These are phyloP conservation scores for Verticillium tricorpus DNA, from an alignment of 2,329 filamentous ascomycete species.

Conservation along the genomic window DNA sequence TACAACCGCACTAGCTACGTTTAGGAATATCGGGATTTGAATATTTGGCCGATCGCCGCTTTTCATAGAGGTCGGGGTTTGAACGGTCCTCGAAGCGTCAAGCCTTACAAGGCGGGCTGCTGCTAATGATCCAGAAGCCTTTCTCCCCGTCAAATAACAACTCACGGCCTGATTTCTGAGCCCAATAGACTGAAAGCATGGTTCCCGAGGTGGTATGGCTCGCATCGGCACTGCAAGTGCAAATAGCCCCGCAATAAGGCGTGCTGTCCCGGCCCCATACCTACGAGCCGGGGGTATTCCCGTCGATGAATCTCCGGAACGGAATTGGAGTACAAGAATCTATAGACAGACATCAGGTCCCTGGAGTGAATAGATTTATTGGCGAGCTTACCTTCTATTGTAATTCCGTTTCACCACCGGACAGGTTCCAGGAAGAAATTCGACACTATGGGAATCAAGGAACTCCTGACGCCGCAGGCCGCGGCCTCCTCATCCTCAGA, in stretches of 20 bases:
- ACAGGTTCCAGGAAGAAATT: not conserved
- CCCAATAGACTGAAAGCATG: too few species aligned
- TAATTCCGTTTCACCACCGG: too few species aligned
- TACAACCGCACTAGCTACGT: not conserved
- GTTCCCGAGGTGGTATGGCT: too few species aligned
- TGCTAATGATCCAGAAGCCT: too few species aligned
- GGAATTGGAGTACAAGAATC: not conserved
- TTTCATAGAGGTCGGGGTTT: not conserved
- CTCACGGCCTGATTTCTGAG: not conserved
- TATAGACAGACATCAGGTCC: not conserved
- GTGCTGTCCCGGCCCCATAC: slow-evolving; percentile 5
- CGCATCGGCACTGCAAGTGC: not conserved
- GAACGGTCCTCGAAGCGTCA: not conserved
- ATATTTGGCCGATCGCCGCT: not conserved
- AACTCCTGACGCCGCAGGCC: not conserved
- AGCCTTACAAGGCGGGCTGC: not conserved
- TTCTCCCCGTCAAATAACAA: not conserved
- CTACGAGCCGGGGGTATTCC: not conserved
- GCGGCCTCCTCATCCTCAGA: not conserved
- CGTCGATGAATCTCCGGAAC: not conserved
- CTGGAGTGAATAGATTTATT: too few species aligned
- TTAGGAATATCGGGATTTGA: not conserved
- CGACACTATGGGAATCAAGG: not conserved
- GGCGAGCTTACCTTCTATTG: too few species aligned
- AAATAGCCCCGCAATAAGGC: slow-evolving; percentile 14